phyloP scores from a whole-genome alignment of 495 filamentous ascomycete genomes.

The Wilcoxina mikolae region DNA sequence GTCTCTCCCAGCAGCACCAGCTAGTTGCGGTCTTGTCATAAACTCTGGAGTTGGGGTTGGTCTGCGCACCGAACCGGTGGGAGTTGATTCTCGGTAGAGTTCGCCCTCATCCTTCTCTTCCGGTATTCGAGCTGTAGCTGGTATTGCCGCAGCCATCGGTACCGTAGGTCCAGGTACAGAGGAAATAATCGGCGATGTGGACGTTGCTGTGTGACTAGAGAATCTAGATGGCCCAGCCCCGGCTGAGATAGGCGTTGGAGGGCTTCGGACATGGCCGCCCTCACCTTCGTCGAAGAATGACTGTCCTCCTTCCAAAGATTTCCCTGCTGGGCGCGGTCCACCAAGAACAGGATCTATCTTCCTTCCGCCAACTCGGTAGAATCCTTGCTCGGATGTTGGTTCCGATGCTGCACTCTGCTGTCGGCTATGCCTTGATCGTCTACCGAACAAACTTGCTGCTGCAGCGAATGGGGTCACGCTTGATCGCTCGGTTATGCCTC shows the following conservation, averaged over 20 bases:
- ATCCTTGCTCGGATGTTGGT: conserved; percentile 15
- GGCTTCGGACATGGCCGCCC: conserved; percentile 4
- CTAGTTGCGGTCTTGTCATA: conserved; percentile 5
- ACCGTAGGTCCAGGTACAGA: conserved; percentile 12
- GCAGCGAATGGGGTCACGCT: conserved; percentile 16
- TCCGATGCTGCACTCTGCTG: conserved; percentile 14
- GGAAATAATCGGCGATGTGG: neutral
- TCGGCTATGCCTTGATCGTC: conserved; percentile 9
- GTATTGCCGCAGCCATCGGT: conserved; percentile 1
- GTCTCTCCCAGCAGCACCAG: conserved; percentile 22
- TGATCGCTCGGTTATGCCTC: conserved; percentile 15
- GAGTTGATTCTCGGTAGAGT: conserved; percentile 9
- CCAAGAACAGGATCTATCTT: conserved; percentile 24
- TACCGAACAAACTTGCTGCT: conserved; percentile 14
- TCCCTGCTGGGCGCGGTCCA: conserved; percentile 21
- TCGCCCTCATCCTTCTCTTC: conserved; percentile 12
- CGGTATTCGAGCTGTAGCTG: conserved; percentile 15
- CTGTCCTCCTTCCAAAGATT: conserved; percentile 17
- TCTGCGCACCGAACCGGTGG: conserved; percentile 10
- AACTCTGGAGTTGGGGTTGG: conserved; percentile 14
- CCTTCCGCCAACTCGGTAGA: conserved; percentile 23
- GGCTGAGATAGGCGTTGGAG: conserved; percentile 16
- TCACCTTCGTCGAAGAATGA: conserved; percentile 22
- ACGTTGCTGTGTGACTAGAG: conserved; percentile 6
- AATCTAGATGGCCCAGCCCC: conserved; percentile 23